Conservation (phyloP, 1,284 basidiomycete genomes). For the Taiwanofungus camphoratus region DNA sequence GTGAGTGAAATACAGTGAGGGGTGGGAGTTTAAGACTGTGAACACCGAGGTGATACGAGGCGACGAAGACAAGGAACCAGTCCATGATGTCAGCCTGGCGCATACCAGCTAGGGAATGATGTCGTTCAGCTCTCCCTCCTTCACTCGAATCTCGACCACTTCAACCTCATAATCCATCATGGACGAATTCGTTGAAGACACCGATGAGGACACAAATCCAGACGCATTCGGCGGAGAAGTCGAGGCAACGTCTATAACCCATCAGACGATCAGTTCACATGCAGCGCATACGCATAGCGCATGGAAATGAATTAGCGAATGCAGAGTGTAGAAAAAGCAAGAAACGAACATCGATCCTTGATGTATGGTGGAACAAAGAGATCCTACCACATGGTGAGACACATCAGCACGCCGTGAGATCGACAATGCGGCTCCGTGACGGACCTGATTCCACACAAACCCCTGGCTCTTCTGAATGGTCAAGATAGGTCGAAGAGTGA, state of each 20-base stretch:
- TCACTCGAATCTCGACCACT: slow-evolving; percentile 77
- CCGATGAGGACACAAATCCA: slow-evolving; percentile 62
- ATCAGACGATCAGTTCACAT: slow-evolving; percentile 8
- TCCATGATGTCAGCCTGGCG: slow-evolving; percentile 13
- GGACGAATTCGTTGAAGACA: slow-evolving; percentile 59
- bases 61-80: no score
- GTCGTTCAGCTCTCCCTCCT: slow-evolving; percentile 66
- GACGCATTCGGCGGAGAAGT: slow-evolving; percentile 68
- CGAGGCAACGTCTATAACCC: slow-evolving; percentile 62
- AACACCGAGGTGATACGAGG: background rate
- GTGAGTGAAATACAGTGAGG: slow-evolving; percentile 7
- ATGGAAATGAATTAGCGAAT: slow-evolving; percentile 11
- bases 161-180: slow-evolving; percentile 71
- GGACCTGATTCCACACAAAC: slow-evolving; percentile 84
- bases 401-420: slow-evolving; percentile 4
- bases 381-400: slow-evolving; percentile 40
- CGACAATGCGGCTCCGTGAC: slow-evolving; percentile 18
- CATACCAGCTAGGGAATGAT: slow-evolving; percentile 54
- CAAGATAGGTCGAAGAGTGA: slow-evolving; percentile 68
- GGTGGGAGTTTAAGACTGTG: no score
- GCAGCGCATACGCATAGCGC: slow-evolving; percentile 9
- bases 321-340: slow-evolving; percentile 14
- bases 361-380: slow-evolving; percentile 80
- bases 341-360: slow-evolving; percentile 75
- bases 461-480: slow-evolving; percentile 80